Evolutionary conservation across 495 filamentous ascomycete genomes (phyloP).

Genomic region (Symbiotaphrina buchneri): DNA sequence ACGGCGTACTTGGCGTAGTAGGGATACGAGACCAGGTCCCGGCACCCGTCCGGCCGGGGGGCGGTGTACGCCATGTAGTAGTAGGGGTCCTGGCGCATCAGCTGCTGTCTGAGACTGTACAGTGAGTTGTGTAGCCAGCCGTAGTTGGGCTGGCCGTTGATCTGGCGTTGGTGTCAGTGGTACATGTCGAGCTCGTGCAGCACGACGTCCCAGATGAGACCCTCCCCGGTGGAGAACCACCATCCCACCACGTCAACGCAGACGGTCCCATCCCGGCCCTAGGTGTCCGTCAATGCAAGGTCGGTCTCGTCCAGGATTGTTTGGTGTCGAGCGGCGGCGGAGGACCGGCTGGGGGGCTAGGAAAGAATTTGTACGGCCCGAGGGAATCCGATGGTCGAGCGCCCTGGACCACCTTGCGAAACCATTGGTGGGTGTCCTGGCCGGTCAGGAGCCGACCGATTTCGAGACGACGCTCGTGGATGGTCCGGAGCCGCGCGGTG

Average conservation of each 20-base stretch:
- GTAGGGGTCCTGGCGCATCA: background rate
- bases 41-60: slow-evolving; percentile 1
- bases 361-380: no score
- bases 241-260: background rate
- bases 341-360: no score
- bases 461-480: no score
- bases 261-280: background rate
- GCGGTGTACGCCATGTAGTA: slow-evolving; percentile 1
- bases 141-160: background rate
- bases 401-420: no score
- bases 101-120: background rate
- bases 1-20: slow-evolving; percentile 1
- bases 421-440: no score
- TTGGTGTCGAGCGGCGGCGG: no score
- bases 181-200: slow-evolving; percentile 1
- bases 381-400: no score
- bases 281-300: no score
- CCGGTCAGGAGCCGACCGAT: no score
- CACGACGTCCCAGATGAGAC: background rate
- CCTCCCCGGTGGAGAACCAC: background rate
- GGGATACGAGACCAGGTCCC: background rate
- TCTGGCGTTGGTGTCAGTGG: background rate
- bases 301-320: no score
- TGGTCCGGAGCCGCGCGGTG: no score
- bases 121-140: slow-evolving; percentile 1